A percentile compares a stretch with the other conserved stretches of the same genome.
Conservation (phyloP, 139 green algal genomes). For the Monoraphidium neglectum region DNA sequence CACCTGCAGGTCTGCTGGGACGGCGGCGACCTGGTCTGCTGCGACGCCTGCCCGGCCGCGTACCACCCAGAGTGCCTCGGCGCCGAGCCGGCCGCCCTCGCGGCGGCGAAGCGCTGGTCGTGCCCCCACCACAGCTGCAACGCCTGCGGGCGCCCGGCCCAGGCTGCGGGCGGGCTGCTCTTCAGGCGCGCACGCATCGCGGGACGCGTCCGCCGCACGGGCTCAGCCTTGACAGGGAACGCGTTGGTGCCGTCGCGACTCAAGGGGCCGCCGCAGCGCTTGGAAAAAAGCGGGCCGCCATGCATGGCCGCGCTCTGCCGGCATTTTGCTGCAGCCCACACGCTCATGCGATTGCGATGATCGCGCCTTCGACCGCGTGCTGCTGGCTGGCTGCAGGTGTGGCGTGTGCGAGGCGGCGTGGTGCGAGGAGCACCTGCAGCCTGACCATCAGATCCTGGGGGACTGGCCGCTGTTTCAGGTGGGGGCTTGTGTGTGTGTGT, state of each 20-base stretch:
- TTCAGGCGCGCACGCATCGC: constrained; percentile 59
- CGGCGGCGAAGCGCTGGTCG: constrained; percentile 9
- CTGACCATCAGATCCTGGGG: constrained; percentile 40
- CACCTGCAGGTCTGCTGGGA: constrained; percentile 62
- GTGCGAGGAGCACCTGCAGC: constrained; percentile 69
- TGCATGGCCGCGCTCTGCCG: too few relatives aligned
- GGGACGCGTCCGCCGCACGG: too few relatives aligned
- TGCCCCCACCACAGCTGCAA: constrained; percentile 63
- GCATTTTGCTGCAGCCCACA: too few relatives aligned
- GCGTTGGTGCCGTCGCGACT: too few relatives aligned
- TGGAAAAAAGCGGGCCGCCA: too few relatives aligned
- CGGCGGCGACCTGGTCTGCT: constrained; percentile 70
- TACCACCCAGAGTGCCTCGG: constrained; percentile 68
- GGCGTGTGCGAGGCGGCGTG: constrained; percentile 51
- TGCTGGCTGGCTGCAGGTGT: constrained; percentile 25
- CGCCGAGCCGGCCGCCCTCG: not conserved
- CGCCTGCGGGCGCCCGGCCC: constrained; percentile 43
- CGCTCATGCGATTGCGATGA: too few relatives aligned
- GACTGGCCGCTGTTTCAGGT: constrained; percentile 44
- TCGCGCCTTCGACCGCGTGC: too few relatives aligned
- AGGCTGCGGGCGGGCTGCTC: constrained; percentile 55
- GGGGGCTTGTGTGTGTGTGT: too few relatives aligned
- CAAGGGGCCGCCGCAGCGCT: too few relatives aligned
- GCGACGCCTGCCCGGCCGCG: constrained; percentile 60
- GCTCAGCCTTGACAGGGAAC: too few relatives aligned